Evolutionary conservation across 139 green algal species (phyloP).

Genomic region (Chloropicon primus): DNA sequence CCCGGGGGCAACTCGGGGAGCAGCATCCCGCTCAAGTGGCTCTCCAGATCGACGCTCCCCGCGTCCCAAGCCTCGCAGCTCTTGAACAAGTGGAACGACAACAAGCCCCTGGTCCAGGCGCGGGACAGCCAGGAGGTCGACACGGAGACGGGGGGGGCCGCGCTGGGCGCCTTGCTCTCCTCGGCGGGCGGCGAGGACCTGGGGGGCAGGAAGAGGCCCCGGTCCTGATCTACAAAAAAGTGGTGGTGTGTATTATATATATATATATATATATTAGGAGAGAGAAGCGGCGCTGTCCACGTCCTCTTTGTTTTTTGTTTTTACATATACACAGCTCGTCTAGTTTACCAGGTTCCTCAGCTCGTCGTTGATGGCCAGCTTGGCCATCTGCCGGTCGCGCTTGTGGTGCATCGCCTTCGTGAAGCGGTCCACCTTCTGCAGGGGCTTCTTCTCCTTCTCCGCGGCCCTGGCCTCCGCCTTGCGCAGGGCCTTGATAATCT

Average conservation of each 20-base stretch:
- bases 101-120: not conserved
- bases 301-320: not conserved
- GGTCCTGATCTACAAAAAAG: no score
- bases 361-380: not conserved
- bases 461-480: not conserved
- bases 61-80: not conserved
- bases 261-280: no score
- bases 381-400: not conserved
- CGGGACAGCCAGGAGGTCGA: not conserved
- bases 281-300: not conserved
- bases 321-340: not conserved
- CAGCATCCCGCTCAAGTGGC: not conserved
- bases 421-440: not conserved
- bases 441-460: not conserved
- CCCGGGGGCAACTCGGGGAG: not conserved
- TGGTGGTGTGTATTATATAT: no score
- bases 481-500: not conserved
- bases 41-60: not conserved
- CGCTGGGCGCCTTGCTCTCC: not conserved
- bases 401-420: not conserved
- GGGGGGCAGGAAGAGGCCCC: no score
- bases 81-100: not conserved
- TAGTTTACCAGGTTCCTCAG: not conserved
- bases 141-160: not conserved
- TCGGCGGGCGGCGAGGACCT: no score